Evolutionary conservation across 2,329 filamentous ascomycete species (phyloP), one percentile per base, ranked within the genome.

Genomic region (Aplosporella prunicola): DNA sequence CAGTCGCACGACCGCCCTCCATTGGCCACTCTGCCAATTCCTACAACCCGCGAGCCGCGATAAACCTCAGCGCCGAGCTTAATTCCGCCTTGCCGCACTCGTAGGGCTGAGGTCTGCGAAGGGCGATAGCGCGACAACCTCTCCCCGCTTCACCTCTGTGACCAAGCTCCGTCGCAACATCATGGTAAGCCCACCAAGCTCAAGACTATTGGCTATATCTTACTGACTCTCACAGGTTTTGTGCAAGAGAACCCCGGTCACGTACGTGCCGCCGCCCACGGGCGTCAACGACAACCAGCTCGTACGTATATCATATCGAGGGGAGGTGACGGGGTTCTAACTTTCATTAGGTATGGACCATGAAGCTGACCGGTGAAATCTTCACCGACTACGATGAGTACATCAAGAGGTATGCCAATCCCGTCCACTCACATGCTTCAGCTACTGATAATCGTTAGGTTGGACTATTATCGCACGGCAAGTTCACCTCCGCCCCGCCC

Each of bases 391-490:
- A 96, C 59, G 88, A 95, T 53, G 78, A 81, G 27, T 98, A 93
- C 62, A 64, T 95, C 23, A 72, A 75, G 50, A 78, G 88, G 85
- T 89, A 69, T 58, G 80, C 55, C 23, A n/a, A 6, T 13, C 11
- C 29, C 54, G 43, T 48, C 36, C 29, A 20, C 29, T 44, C 37
- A 18, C 49, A 23, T 35, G n/a, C n/a, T 14, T 8, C 18, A 8
- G 11, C 29, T 27, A 24, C 26, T 40, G 28, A 40, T 32, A 25
- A 15, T n/a, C 18, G 18, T 16, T 26, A 93, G 86, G 42, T 80
- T 88, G 72, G 88, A 95, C 58, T 95, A 93, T 56, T 94, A 94
- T 58, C 87, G 82, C 50, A 85, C 93, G 75, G 84, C 84, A 68
- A 51, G 72, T 53, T 17, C 36, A 24, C 26, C 41, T n/a, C n/a